These are phyloP conservation scores for Kwoniella europaea DNA, from an alignment of 768 basidiomycete genomes.

Conservation along the genomic window DNA sequence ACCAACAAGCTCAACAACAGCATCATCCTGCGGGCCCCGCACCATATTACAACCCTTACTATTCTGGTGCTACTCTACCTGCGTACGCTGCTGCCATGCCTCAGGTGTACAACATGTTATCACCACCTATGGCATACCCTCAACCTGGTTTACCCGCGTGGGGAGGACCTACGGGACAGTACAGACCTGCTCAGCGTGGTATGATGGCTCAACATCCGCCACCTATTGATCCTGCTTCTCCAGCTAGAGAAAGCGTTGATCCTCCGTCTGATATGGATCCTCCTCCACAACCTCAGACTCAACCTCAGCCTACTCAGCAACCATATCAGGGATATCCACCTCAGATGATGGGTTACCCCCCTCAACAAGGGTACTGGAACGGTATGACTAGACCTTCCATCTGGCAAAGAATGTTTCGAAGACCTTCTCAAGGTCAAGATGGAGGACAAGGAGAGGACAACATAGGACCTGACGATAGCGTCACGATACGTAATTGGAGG, in stretches of 20 bases:
- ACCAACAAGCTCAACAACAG: slow-evolving; percentile 13
- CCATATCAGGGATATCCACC: slow-evolving; percentile 2
- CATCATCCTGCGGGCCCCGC: slow-evolving; percentile 2
- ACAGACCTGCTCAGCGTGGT: neutral
- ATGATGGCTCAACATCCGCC: neutral
- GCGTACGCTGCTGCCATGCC: slow-evolving; percentile 15
- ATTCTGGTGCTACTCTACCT: slow-evolving; percentile 19
- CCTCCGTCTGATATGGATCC: slow-evolving; percentile 8
- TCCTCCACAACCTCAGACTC: neutral
- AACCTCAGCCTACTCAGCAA: slow-evolving; percentile 3
- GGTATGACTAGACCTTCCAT: slow-evolving; percentile 1
- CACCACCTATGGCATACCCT: slow-evolving; percentile 14
- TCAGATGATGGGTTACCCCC: neutral
- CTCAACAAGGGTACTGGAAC: slow-evolving; percentile 3
- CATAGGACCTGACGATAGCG: slow-evolving; percentile 11
- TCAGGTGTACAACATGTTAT: slow-evolving; percentile 21
- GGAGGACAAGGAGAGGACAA: neutral
- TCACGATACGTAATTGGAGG: slow-evolving; percentile 18
- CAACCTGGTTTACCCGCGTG: slow-evolving; percentile 5
- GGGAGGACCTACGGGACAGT: neutral
- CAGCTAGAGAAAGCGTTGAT: slow-evolving; percentile 20
- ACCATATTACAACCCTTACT: slow-evolving; percentile 14
- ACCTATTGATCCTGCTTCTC: slow-evolving; percentile 3
- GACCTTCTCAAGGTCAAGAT: slow-evolving; percentile 4
- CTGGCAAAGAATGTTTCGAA: slow-evolving; percentile 20